Conservation (phyloP, 1,284 basidiomycete genomes). For the Xerocomus amazonicus region DNA sequence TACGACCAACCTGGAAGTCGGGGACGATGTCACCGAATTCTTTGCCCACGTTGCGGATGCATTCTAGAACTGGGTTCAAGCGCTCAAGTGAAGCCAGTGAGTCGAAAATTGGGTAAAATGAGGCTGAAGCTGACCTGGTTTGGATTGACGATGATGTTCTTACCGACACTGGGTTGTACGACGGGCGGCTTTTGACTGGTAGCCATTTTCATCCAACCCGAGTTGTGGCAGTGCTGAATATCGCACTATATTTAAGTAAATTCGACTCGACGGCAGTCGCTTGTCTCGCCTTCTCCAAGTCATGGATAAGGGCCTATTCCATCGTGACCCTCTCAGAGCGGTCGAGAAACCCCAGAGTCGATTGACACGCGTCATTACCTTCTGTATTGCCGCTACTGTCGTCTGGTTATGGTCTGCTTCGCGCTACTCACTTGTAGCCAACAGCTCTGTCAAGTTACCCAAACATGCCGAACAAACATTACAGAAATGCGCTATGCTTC, state of each 20-base stretch:
- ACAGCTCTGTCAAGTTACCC: slow-evolving; percentile 18
- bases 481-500: slow-evolving; percentile 29
- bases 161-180: slow-evolving; percentile 64
- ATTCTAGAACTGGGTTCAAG: slow-evolving; percentile 84
- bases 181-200: slow-evolving; percentile 50
- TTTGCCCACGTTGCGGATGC: slow-evolving; percentile 85
- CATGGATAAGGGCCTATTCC: slow-evolving; percentile 32
- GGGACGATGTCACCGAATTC: slow-evolving; percentile 93
- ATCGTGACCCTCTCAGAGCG: background rate
- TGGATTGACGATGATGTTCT: slow-evolving; percentile 70
- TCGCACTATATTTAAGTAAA: too few relatives aligned
- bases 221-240: slow-evolving; percentile 13
- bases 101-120: background rate
- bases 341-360: slow-evolving; percentile 13
- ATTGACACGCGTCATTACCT: slow-evolving; percentile 12
- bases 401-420: slow-evolving; percentile 23
- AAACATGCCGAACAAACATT: slow-evolving; percentile 27
- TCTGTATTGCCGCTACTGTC: slow-evolving; percentile 16
- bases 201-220: slow-evolving; percentile 22
- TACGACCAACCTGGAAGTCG: slow-evolving; percentile 96
- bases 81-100: slow-evolving; percentile 45
- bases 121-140: slow-evolving; percentile 21
- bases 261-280: too few relatives aligned
- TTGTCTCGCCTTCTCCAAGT: too few relatives aligned
- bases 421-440: slow-evolving; percentile 6